These are phyloP conservation scores for Guillardia theta DNA, from an alignment of 78 protist genomes.

Conservation along the genomic window DNA sequence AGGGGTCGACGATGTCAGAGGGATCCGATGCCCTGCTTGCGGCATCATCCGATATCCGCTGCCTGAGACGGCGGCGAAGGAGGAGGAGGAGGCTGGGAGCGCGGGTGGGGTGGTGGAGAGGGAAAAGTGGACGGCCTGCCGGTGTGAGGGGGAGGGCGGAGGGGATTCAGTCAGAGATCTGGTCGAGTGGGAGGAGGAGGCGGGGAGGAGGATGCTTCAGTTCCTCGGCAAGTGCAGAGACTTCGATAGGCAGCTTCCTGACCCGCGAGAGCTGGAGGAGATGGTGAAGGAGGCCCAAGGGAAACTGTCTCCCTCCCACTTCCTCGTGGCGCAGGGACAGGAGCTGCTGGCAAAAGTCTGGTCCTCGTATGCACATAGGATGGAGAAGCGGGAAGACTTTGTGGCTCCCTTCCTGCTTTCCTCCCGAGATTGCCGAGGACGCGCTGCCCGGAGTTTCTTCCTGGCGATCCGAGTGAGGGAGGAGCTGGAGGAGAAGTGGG, in stretches of 20 bases:
- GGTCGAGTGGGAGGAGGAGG: too few species aligned
- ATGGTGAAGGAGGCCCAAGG: neutral
- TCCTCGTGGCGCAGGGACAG: neutral
- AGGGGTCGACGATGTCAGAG: neutral
- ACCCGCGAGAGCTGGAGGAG: neutral
- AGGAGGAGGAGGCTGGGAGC: neutral
- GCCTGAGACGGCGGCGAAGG: too few species aligned
- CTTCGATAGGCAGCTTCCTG: neutral
- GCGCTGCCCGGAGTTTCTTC: neutral
- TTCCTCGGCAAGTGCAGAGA: neutral
- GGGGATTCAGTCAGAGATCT: neutral
- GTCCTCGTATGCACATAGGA: neutral
- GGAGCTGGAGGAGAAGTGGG: too few species aligned
- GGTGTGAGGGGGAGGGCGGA: neutral
- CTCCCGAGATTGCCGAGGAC: neutral
- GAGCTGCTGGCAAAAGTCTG: neutral
- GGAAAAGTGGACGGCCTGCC: neutral
- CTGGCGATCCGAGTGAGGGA: neutral
- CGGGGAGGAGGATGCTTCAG: too few species aligned
- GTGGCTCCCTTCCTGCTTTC: neutral
- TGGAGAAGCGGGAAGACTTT: neutral
- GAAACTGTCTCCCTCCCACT: neutral
- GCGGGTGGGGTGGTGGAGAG: neutral
- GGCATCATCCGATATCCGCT: too few species aligned
- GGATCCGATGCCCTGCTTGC: neutral